Base-by-base conservation (phyloP, 2,329 filamentous ascomycete genomes). In the Nectriaceae sp. region DNA sequence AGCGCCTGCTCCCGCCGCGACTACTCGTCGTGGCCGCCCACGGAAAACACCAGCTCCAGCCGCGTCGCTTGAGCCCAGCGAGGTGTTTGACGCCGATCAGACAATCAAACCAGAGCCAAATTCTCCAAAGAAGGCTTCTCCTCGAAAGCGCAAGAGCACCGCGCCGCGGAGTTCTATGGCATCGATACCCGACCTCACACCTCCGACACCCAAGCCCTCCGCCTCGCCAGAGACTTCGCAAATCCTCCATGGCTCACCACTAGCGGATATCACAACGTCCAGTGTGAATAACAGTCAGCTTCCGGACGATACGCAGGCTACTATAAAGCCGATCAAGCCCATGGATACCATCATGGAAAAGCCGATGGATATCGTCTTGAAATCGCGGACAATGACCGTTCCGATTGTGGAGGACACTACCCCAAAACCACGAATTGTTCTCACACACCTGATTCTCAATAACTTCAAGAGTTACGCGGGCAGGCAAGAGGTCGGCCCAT, bases 401-500 rank as follows among this genome's bases (percentile, higher is more conserved):
- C 79, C 82, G 0, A 72, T 84, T n/a, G 82, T 89, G 37, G 89
- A 96, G 66, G 84, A 90, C 21, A 82, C 80, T 1, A 85, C 81
- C 1, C 89, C 91, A 2, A 96, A 92, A 67, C 77, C 90, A 44
- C 88, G 94, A 44, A 92, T 94, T 56, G 93, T 97, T 45, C 93
- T 99, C 56, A 94, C 90, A 16, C 90, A 96, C 66, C 77, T 99
- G 41, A 85, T 96, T 50, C 79, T 99, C 59, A 95, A 84, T 57
- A 99, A 99, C 71, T 99, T 99, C 83, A 99, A 99, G 75, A 97
- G 93, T 74, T 99, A 99, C 68, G 94, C 94, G 15, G 94, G 94
- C 4, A 80, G 89, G 53, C 94, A 99, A 69, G 88, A 96, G 71
- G 94, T 99, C 50, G 94, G 94, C 0, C 94, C 94, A 0, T 99